Percentiles rank a stretch among this genome's conserved stretches.
These are phyloP conservation scores for Avena insularis DNA, from an alignment of 176 grass and related monocot genomes.

Conservation along the genomic window DNA sequence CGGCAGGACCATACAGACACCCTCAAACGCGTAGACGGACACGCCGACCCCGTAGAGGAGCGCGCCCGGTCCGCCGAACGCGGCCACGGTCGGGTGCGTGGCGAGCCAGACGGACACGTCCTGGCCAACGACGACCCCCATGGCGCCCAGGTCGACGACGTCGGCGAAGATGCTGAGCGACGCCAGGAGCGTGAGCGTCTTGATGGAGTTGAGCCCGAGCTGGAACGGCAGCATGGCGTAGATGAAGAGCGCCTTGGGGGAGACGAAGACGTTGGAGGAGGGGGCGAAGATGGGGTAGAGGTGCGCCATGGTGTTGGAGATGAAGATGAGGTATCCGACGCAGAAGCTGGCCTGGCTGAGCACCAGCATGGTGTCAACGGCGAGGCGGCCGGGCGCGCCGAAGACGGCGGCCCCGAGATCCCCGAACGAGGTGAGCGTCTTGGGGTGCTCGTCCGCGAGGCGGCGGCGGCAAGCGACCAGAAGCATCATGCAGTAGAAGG, in stretches of 20 bases:
- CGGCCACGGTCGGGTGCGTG: slow-evolving; percentile 48
- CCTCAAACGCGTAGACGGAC: slow-evolving; percentile 93
- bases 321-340: slow-evolving; percentile 91
- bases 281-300: slow-evolving; percentile 59
- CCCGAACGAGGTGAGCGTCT: slow-evolving; percentile 77
- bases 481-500: slow-evolving; percentile 99
- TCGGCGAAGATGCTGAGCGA: slow-evolving; percentile 95
- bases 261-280: slow-evolving; percentile 49
- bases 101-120: slow-evolving; percentile 57
- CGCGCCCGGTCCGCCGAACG: slow-evolving; percentile 54
- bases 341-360: slow-evolving; percentile 91
- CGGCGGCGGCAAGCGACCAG: slow-evolving; percentile 80
- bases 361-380: slow-evolving; percentile 87
- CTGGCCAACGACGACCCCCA: slow-evolving; percentile 85
- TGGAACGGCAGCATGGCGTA: slow-evolving; percentile 91
- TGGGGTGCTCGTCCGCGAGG: slow-evolving; percentile 56
- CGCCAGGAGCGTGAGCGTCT: slow-evolving; percentile 88
- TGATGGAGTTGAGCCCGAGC: slow-evolving; percentile 94
- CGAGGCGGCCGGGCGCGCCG: slow-evolving; percentile 61
- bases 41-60: slow-evolving; percentile 87
- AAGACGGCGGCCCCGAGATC: slow-evolving; percentile 76
- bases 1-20: slow-evolving; percentile 92
- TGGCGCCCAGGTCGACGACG: slow-evolving; percentile 90
- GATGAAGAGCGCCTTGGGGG: slow-evolving; percentile 80
- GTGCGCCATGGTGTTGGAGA: slow-evolving; percentile 78